These are phyloP conservation scores for Fusarium domesticum DNA, from an alignment of 2,329 filamentous ascomycete genomes.

Conservation along the genomic window DNA sequence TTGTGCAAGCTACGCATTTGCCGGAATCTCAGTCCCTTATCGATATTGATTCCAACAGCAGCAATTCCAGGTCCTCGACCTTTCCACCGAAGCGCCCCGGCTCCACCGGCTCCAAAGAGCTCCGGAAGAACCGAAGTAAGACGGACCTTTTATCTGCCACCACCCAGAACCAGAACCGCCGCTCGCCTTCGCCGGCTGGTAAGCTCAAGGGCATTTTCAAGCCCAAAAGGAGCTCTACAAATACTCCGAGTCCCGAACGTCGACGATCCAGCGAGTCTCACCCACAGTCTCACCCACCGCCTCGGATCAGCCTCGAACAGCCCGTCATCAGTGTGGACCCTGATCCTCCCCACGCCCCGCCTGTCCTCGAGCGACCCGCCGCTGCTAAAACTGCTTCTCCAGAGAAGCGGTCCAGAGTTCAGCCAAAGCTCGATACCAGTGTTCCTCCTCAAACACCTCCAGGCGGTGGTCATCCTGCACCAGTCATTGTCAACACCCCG, in stretches of 20 bases:
- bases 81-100: slow-evolving; percentile 26
- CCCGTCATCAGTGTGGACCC: slow-evolving; percentile 18
- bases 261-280: slow-evolving; percentile 16
- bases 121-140: slow-evolving; percentile 28
- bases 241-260: slow-evolving; percentile 24
- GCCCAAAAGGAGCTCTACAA: slow-evolving; percentile 22
- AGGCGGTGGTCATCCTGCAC: slow-evolving; percentile 41
- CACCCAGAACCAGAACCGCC: slow-evolving; percentile 47
- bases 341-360: slow-evolving; percentile 18
- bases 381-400: slow-evolving; percentile 30
- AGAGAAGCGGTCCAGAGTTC: slow-evolving; percentile 28
- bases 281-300: slow-evolving; percentile 20
- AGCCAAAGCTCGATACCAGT: slow-evolving; percentile 32
- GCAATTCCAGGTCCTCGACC: slow-evolving; percentile 24
- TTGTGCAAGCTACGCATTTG: slow-evolving; percentile 57
- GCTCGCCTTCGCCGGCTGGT: slow-evolving; percentile 66
- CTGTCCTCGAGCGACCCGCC: slow-evolving; percentile 30
- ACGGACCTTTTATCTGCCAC: slow-evolving; percentile 27
- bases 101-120: slow-evolving; percentile 25
- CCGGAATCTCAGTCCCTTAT: slow-evolving; percentile 22
- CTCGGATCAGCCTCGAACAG: slow-evolving; percentile 17
- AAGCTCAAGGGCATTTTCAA: slow-evolving; percentile 67
- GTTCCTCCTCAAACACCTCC: slow-evolving; percentile 49
- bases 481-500: slow-evolving; percentile 62
- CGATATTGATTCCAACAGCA: slow-evolving; percentile 26